phyloP scores from a whole-genome alignment of 495 filamentous ascomycete species.

The Aspergillus steynii region DNA sequence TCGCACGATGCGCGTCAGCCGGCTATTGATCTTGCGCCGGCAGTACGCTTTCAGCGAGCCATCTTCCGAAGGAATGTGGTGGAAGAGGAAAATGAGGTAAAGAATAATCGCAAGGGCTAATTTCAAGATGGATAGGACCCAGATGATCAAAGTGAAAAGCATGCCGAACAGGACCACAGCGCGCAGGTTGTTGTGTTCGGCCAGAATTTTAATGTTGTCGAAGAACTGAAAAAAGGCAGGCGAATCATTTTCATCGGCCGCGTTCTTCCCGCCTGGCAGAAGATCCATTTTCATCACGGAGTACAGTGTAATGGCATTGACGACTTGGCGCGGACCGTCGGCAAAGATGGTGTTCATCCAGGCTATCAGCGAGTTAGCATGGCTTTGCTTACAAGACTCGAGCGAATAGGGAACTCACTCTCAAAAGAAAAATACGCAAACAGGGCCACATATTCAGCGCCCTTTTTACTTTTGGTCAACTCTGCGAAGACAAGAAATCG shows the following conservation, averaged over 20 bases:
- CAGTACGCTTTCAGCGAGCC: constrained; percentile 83
- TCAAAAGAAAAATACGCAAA: constrained; percentile 96
- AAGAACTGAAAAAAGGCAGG: constrained; percentile 62
- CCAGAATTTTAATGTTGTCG: constrained; percentile 71
- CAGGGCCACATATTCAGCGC: constrained; percentile 85
- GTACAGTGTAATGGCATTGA: constrained; percentile 87
- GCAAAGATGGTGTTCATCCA: constrained; percentile 88
- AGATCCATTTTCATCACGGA: constrained; percentile 73
- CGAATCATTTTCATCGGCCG: constrained; percentile 44
- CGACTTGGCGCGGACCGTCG: constrained; percentile 83
- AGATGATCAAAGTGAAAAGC: constrained; percentile 88
- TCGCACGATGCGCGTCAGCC: constrained; percentile 77
- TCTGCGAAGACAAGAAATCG: constrained; percentile 91
- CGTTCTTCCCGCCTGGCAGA: constrained; percentile 57
- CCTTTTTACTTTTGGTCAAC: constrained; percentile 88
- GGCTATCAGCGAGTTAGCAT: constrained; percentile 46
- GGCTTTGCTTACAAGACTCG: neutral
- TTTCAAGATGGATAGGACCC: constrained; percentile 77
- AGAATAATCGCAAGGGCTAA: constrained; percentile 70
- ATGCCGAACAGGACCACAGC: constrained; percentile 83
- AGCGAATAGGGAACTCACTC: constrained; percentile 49
- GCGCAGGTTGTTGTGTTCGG: constrained; percentile 68
- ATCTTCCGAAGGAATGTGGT: constrained; percentile 77
- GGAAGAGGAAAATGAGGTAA: constrained; percentile 86
- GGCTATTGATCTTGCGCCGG: constrained; percentile 80